Evolutionary conservation across 2,329 filamentous ascomycete genomes (phyloP).

Genomic region (Fusarium annulatum): DNA sequence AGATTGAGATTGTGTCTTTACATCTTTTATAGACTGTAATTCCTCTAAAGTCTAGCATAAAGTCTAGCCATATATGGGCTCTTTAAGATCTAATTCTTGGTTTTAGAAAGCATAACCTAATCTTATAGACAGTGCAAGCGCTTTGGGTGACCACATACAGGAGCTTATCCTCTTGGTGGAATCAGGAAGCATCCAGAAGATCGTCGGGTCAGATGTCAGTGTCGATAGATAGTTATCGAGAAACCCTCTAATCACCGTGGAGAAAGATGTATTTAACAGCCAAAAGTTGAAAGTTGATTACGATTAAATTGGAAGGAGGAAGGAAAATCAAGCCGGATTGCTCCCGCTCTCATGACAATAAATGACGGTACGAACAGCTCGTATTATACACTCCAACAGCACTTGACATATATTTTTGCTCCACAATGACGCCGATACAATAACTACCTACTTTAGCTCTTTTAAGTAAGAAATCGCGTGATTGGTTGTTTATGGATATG

Average conservation of each 20-base stretch:
- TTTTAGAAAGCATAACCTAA: not conserved
- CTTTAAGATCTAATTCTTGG: fast-evolving
- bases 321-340: not conserved
- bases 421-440: not conserved
- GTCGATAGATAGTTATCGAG: not conserved
- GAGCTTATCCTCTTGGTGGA: not conserved
- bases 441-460: not conserved
- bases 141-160: fast-evolving
- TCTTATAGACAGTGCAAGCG: not conserved
- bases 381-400: not conserved
- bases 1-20: not conserved
- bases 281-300: no score
- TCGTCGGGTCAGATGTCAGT: not conserved
- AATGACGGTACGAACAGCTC: no score
- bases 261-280: not conserved
- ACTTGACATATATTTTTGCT: not conserved
- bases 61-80: no score
- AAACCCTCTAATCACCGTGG: no score
- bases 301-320: not conserved
- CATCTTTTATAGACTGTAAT: not conserved
- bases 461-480: not conserved
- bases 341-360: not conserved
- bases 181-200: not conserved
- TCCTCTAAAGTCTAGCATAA: not conserved
- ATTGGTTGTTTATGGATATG: not conserved